Percentiles rank a stretch among this genome's conserved stretches.
phyloP scores from a whole-genome alignment of 1,139 yeast genomes.

The Geotrichum phurueaensis region DNA sequence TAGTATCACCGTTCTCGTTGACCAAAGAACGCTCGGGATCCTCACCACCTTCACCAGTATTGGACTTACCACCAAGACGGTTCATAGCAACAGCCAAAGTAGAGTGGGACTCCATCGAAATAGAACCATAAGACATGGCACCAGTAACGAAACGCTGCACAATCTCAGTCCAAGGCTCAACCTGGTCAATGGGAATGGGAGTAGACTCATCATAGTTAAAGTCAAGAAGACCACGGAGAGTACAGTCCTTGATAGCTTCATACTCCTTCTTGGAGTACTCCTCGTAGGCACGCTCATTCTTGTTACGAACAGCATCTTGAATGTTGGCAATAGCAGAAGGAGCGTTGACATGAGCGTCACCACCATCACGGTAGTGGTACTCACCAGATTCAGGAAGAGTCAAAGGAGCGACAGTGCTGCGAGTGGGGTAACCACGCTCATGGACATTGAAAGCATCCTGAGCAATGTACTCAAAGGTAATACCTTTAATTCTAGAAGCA shows the following conservation, averaged over 20 bases:
- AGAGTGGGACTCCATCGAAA: conserved; percentile 97
- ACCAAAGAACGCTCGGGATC: conserved; percentile 85
- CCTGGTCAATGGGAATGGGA: conserved; percentile 91
- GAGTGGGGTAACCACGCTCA: conserved; percentile 81
- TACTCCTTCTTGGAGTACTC: conserved; percentile 84
- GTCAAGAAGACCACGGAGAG: conserved; percentile 88
- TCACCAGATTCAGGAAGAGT: conserved; percentile 94
- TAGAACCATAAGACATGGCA: conserved; percentile 98
- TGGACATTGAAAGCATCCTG: conserved; percentile 94
- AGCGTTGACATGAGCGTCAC: conserved; percentile 89
- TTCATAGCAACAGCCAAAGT: conserved; percentile 98
- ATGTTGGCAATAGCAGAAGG: conserved; percentile 92
- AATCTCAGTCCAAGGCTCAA: conserved; percentile 99
- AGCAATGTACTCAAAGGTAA: conserved; percentile 90
- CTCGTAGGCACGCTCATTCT: conserved; percentile 87
- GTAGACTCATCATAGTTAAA: conserved; percentile 68
- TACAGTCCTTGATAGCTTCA: conserved; percentile 88
- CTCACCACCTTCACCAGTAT: conserved; percentile 99
- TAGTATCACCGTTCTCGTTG: conserved; percentile 84
- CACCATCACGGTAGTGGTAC: conserved; percentile 98
- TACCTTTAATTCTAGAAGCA: conserved; percentile 93
- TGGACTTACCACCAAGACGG: conserved; percentile 93
- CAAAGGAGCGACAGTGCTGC: conserved; percentile 63
- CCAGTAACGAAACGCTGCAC: conserved; percentile 97
- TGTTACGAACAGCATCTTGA: conserved; percentile 96